phyloP scores from a whole-genome alignment of 768 basidiomycete species.

The Tulasnella sp. region DNA sequence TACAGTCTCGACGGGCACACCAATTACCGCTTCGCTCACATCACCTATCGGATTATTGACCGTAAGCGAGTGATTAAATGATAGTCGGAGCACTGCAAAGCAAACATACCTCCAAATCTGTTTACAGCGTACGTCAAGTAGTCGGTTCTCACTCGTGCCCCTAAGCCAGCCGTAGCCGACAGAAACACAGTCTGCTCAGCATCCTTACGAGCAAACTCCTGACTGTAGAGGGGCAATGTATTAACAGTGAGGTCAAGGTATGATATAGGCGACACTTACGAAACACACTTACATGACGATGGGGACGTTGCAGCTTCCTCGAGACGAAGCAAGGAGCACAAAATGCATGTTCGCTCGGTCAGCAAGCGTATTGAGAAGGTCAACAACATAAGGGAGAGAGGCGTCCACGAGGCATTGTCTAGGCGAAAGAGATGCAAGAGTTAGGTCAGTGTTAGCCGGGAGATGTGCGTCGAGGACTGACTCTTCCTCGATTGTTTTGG shows the following conservation, averaged over 20 bases:
- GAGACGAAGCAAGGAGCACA: neutral
- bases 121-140: neutral
- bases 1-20: neutral
- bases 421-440: neutral
- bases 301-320: neutral
- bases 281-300: neutral
- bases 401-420: neutral
- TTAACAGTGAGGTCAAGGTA: neutral
- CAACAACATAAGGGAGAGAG: neutral
- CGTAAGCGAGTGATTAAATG: neutral
- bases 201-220: neutral
- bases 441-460: neutral
- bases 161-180: neutral
- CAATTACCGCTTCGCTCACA: neutral
- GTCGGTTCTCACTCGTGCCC: neutral
- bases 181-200: neutral
- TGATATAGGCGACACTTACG: accelerated
- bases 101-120: neutral
- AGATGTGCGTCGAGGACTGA: neutral
- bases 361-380: neutral
- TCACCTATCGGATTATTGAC: too few relatives aligned
- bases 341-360: neutral
- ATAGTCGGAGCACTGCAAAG: neutral
- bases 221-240: neutral
- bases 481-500: neutral